These are phyloP conservation scores for Ustilago sp. DNA, from an alignment of 1,284 basidiomycete species.

Conservation along the genomic window DNA sequence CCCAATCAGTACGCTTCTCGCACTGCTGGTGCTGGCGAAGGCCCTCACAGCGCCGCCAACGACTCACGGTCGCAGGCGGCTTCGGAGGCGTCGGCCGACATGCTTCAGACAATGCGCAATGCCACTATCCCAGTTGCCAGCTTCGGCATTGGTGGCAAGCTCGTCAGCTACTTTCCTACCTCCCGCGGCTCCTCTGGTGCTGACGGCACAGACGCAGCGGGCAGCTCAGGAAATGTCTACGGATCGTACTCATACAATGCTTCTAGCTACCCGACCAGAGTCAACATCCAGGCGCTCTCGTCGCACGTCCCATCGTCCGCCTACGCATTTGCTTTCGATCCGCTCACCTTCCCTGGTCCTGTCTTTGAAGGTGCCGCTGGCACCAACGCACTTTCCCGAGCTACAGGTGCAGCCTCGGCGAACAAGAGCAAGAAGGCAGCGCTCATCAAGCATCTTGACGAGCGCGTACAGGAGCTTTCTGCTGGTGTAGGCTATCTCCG, in stretches of 20 bases:
- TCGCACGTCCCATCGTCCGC: slow-evolving; percentile 53
- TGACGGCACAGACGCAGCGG: slow-evolving; percentile 13
- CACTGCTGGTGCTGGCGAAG: slow-evolving; percentile 21
- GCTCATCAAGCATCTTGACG: slow-evolving; percentile 59
- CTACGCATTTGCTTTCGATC: slow-evolving; percentile 62
- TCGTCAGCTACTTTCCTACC: slow-evolving; percentile 62
- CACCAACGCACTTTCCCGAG: slow-evolving; percentile 54
- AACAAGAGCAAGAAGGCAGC: slow-evolving; percentile 62
- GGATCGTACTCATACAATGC: slow-evolving; percentile 49
- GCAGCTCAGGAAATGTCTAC: slow-evolving; percentile 18
- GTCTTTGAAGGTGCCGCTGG: slow-evolving; percentile 56
- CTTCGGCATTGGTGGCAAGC: slow-evolving; percentile 66
- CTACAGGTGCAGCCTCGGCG: slow-evolving; percentile 41
- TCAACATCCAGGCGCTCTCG: slow-evolving; percentile 52
- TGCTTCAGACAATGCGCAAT: slow-evolving; percentile 54
- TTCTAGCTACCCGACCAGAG: slow-evolving; percentile 38
- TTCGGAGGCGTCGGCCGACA: slow-evolving; percentile 40
- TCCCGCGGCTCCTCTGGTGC: slow-evolving; percentile 16
- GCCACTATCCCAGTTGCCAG: slow-evolving; percentile 59
- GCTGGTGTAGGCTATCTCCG: slow-evolving; percentile 63
- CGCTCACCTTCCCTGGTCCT: slow-evolving; percentile 62
- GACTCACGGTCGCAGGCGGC: slow-evolving; percentile 26
- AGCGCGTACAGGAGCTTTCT: slow-evolving; percentile 58
- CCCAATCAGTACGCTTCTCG: slow-evolving; percentile 28
- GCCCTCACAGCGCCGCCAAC: slow-evolving; percentile 17